Evolutionary conservation across 345 rosid genomes (phyloP).

Genomic region (Acer saccharum): DNA sequence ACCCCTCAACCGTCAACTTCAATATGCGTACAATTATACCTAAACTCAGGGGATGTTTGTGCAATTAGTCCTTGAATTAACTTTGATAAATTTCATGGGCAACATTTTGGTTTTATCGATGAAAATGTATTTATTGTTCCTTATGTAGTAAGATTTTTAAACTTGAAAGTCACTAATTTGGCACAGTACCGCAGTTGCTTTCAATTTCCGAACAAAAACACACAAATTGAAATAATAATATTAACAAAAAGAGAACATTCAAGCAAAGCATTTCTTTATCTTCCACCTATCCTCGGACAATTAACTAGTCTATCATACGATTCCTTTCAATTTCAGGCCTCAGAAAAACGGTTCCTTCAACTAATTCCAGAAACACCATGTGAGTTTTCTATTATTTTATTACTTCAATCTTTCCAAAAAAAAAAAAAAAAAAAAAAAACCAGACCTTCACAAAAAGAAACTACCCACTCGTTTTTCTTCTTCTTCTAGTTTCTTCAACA

Average conservation of each 20-base stretch:
- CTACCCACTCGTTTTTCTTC: neutral
- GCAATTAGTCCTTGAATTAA: neutral
- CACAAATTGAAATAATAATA: neutral
- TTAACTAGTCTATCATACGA: constrained; percentile 17
- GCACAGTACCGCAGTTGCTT: constrained; percentile 17
- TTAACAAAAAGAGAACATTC: neutral
- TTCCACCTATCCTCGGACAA: neutral
- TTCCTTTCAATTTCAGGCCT: constrained; percentile 7
- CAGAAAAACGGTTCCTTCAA: constrained; percentile 16
- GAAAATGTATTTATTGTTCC: neutral
- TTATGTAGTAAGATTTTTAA: too few relatives aligned
- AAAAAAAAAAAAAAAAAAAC: neutral
- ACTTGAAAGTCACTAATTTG: neutral
- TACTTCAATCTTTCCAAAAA: constrained; percentile 6
- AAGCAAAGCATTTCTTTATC: constrained; percentile 3
- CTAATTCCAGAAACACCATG: constrained; percentile 11
- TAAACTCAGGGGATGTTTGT: too few relatives aligned
- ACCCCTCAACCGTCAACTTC: too few relatives aligned
- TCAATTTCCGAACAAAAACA: constrained; percentile 4
- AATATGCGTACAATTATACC: too few relatives aligned
- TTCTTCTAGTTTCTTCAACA: neutral
- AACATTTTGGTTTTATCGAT: neutral
- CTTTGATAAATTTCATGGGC: neutral
- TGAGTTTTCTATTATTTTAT: neutral
- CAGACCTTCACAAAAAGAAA: neutral